Evolutionary conservation across 495 filamentous ascomycete genomes (phyloP).

Genomic region (Trichodelitschia bisporula): DNA sequence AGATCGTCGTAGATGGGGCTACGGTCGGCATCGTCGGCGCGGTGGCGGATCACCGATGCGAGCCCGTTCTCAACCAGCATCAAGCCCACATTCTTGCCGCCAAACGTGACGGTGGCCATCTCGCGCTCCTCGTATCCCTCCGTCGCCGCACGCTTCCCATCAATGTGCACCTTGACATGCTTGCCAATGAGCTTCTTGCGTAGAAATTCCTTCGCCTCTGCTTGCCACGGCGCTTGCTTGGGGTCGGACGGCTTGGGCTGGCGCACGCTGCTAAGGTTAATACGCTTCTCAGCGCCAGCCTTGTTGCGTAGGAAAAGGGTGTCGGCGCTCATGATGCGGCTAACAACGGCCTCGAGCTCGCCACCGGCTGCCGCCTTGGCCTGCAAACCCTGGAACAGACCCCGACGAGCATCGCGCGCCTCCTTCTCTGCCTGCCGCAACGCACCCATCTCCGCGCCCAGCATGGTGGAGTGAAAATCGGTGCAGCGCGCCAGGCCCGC

Average conservation of each 20-base stretch:
- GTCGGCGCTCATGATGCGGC: conserved; percentile 69
- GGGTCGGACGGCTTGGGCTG: conserved; percentile 68
- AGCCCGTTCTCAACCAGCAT: conserved; percentile 75
- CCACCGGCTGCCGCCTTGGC: conserved; percentile 29
- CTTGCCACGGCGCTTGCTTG: conserved; percentile 61
- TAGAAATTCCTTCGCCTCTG: conserved; percentile 89
- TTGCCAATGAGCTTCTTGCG: conserved; percentile 90
- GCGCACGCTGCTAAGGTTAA: conserved; percentile 77
- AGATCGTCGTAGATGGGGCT: conserved; percentile 87
- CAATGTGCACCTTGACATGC: conserved; percentile 63
- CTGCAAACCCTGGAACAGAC: conserved; percentile 56
- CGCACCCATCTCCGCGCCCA: conserved; percentile 63
- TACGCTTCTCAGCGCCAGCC: conserved; percentile 61
- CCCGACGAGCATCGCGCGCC: conserved; percentile 47
- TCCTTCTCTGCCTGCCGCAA: conserved; percentile 71
- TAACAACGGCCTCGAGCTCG: conserved; percentile 54
- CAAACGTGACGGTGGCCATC: conserved; percentile 62
- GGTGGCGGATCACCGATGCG: conserved; percentile 78
- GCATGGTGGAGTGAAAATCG: conserved; percentile 76
- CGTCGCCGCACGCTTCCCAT: conserved; percentile 72
- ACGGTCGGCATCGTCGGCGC: conserved; percentile 75
- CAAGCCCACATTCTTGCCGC: conserved; percentile 69
- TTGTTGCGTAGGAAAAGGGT: conserved; percentile 68
- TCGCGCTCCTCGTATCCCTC: conserved; percentile 90
- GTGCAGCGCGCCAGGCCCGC: conserved; percentile 77